These are phyloP conservation scores for Boletus rubropictus DNA, from an alignment of 768 basidiomycete genomes.

Conservation along the genomic window DNA sequence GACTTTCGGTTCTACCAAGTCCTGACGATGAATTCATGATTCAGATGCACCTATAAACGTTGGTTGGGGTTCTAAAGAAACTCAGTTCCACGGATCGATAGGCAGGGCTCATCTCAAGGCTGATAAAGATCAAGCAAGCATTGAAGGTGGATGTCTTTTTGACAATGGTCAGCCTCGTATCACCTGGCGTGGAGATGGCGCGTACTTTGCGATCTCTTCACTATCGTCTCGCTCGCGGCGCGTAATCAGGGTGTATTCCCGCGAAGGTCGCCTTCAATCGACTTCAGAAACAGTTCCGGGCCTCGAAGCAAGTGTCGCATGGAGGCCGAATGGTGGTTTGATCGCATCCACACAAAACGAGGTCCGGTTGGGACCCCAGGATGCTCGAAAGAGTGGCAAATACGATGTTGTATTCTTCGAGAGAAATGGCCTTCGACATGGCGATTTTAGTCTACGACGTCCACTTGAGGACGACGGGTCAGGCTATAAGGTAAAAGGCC, in stretches of 20 bases:
- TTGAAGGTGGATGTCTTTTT: constrained; percentile 53
- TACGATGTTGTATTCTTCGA: constrained; percentile 95
- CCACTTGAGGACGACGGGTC: constrained; percentile 37
- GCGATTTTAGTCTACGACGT: constrained; percentile 69
- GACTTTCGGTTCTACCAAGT: not conserved
- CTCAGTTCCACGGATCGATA: constrained; percentile 94
- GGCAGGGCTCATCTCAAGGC: constrained; percentile 64
- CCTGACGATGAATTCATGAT: constrained; percentile 10
- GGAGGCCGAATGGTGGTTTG: constrained; percentile 87
- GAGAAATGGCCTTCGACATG: constrained; percentile 87
- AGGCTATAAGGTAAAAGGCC: constrained; percentile 68
- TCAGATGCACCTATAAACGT: constrained; percentile 88
- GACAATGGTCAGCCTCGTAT: constrained; percentile 72
- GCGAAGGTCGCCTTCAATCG: constrained; percentile 62
- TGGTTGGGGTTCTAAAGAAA: constrained; percentile 96
- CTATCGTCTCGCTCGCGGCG: constrained; percentile 41
- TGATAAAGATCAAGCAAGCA: constrained; percentile 41
- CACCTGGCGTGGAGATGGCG: constrained; percentile 91
- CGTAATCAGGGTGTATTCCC: constrained; percentile 29
- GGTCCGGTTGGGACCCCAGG: constrained; percentile 66
- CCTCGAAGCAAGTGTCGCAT: constrained; percentile 70
- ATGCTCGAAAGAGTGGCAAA: constrained; percentile 56
- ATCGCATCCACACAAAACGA: constrained; percentile 77
- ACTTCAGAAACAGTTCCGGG: constrained; percentile 83
- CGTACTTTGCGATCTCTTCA: constrained; percentile 81